Evolutionary conservation across 805 yeast genomes (phyloP).

Genomic region (Teunomyces stri): DNA sequence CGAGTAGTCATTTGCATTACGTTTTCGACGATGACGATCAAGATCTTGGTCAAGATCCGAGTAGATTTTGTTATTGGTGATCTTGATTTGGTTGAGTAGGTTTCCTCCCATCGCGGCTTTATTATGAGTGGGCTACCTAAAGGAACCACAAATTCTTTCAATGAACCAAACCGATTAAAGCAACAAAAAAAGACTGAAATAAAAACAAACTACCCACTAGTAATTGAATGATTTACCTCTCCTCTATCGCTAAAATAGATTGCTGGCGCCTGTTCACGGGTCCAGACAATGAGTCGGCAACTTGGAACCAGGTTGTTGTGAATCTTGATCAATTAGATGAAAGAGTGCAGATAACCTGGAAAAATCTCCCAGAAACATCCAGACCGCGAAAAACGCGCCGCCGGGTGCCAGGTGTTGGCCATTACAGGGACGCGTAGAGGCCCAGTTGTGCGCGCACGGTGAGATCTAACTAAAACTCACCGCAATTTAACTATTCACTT

Average conservation of each 20-base stretch:
- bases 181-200: background rate
- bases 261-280: background rate
- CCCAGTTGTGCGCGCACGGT: no score
- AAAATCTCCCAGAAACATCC: background rate
- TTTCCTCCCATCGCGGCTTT: slow-evolving; percentile 9
- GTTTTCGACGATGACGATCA: slow-evolving; percentile 21
- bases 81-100: slow-evolving; percentile 26
- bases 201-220: background rate
- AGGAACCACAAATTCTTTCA: background rate
- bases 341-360: background rate
- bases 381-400: background rate
- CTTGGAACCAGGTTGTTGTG: background rate
- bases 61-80: slow-evolving; percentile 28
- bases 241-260: background rate
- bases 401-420: no score
- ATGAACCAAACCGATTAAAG: background rate
- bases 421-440: no score
- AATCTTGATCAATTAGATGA: background rate
- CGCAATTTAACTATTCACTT: background rate
- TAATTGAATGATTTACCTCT: background rate
- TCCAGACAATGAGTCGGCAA: background rate
- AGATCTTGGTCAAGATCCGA: slow-evolving; percentile 19
- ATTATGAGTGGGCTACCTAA: background rate
- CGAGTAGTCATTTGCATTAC: slow-evolving; percentile 15
- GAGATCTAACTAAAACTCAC: no score